Evolutionary conservation across 768 basidiomycete genomes (phyloP).

Genomic region (Calocybe cyanea): DNA sequence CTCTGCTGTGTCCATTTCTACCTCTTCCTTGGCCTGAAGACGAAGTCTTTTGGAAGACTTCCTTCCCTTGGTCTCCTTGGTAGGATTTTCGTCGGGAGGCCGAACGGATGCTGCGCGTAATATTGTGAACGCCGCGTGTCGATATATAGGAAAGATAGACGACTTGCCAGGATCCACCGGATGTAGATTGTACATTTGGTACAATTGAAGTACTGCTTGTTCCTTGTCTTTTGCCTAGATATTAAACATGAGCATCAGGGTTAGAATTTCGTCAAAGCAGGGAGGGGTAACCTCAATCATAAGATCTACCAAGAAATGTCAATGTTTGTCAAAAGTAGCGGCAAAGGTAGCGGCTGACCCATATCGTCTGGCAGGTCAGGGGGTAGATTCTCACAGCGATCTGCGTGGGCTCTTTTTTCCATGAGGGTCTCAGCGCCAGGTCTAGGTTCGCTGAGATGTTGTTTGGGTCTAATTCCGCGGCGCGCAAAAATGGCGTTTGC

Average conservation of each 20-base stretch:
- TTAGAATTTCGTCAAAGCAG: too few relatives aligned
- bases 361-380: slow-evolving; percentile 62
- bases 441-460: slow-evolving; percentile 90
- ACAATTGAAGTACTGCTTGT: slow-evolving; percentile 85
- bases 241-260: neutral
- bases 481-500: slow-evolving; percentile 71
- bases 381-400: slow-evolving; percentile 72
- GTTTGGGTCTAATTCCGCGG: slow-evolving; percentile 84
- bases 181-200: slow-evolving; percentile 70
- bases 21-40: slow-evolving; percentile 11
- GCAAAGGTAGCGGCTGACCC: slow-evolving; percentile 38
- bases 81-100: slow-evolving; percentile 36
- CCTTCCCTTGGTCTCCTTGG: slow-evolving; percentile 41
- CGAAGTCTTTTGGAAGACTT: slow-evolving; percentile 36
- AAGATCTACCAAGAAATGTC: slow-evolving; percentile 43
- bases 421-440: slow-evolving; percentile 78
- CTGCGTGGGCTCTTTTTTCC: slow-evolving; percentile 85
- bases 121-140: too few relatives aligned
- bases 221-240: slow-evolving; percentile 81
- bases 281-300: slow-evolving; percentile 66
- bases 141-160: slow-evolving; percentile 5
- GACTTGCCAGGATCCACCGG: slow-evolving; percentile 56
- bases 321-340: slow-evolving; percentile 2
- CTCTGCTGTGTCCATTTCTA: too few relatives aligned
- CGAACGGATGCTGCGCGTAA: slow-evolving; percentile 36